Evolutionary conservation across 305 asterid species (phyloP).

Genomic region (Salvia sclarea): DNA sequence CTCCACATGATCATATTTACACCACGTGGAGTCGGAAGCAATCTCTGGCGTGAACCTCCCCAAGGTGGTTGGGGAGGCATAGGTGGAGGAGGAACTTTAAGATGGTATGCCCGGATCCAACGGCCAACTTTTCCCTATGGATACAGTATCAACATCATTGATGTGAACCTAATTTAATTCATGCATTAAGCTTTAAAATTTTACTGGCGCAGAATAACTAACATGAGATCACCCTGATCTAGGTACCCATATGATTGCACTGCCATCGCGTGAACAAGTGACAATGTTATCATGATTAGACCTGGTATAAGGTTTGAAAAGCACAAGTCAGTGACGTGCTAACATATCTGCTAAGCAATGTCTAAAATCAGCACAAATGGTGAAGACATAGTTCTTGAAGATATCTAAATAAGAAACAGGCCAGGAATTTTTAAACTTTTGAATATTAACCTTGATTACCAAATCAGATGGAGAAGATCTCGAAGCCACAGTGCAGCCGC

Average conservation of each 20-base stretch:
- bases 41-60: conserved; percentile 98
- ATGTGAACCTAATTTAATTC: no score
- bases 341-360: no score
- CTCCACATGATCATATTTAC: conserved; percentile 99
- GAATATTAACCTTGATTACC: no score
- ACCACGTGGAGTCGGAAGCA: conserved; percentile 98
- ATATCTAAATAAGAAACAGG: no score
- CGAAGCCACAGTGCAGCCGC: conserved; percentile 89
- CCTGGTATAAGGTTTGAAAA: conserved; percentile 62
- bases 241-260: conserved; percentile 98
- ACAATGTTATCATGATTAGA: conserved; percentile 94
- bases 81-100: conserved; percentile 99
- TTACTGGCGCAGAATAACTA: no score
- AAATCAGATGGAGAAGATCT: conserved; percentile 62
- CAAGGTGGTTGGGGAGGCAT: conserved; percentile 96
- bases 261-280: conserved; percentile 99
- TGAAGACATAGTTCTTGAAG: no score
- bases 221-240: conserved; percentile 97
- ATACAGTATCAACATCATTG: no score
- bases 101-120: conserved; percentile 94
- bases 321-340: no score
- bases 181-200: no score
- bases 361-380: conserved; percentile 19
- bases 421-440: conserved; percentile 89
- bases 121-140: conserved; percentile 86